Evolutionary conservation across 176 grass and related monocot genomes (phyloP).

Genomic region (Areca catechu): DNA sequence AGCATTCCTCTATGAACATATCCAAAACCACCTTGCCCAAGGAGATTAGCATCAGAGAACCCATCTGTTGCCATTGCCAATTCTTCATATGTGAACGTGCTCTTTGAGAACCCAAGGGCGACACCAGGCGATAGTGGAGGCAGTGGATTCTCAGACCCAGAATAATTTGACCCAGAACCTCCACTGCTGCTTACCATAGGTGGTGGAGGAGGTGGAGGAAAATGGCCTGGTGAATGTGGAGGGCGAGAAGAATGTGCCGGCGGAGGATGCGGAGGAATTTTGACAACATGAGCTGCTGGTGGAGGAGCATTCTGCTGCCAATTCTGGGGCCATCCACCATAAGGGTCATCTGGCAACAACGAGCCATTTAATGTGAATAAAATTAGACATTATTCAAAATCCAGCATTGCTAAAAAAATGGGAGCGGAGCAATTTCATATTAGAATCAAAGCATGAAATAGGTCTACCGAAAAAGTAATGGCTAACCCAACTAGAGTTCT

Average conservation of each 20-base stretch:
- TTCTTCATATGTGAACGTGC: conserved; percentile 13
- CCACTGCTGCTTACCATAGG: conserved; percentile 21
- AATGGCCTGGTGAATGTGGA: neutral
- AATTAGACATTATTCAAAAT: neutral
- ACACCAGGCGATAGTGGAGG: conserved; percentile 10
- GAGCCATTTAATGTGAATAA: neutral
- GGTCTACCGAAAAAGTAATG: too few species aligned
- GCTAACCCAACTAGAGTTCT: too few species aligned
- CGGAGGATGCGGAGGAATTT: conserved; percentile 4
- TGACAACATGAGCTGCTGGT: conserved; percentile 15
- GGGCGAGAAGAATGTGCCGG: neutral
- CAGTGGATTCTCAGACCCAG: conserved; percentile 3
- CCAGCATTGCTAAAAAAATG: too few species aligned
- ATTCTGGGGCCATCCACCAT: conserved; percentile 29
- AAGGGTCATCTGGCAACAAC: neutral
- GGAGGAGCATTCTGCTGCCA: conserved; percentile 18
- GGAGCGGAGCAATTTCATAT: too few species aligned
- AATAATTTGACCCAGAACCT: conserved; percentile 23
- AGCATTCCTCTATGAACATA: conserved; percentile 25
- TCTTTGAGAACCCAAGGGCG: conserved; percentile 1
- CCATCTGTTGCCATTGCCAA: conserved; percentile 19
- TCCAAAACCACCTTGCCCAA: conserved; percentile 28
- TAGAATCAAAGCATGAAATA: too few species aligned
- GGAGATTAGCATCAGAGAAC: conserved; percentile 22
- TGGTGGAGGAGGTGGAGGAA: neutral